These are phyloP conservation scores for Microsporum canis DNA, from an alignment of 2,329 filamentous ascomycete species.

Conservation along the genomic window DNA sequence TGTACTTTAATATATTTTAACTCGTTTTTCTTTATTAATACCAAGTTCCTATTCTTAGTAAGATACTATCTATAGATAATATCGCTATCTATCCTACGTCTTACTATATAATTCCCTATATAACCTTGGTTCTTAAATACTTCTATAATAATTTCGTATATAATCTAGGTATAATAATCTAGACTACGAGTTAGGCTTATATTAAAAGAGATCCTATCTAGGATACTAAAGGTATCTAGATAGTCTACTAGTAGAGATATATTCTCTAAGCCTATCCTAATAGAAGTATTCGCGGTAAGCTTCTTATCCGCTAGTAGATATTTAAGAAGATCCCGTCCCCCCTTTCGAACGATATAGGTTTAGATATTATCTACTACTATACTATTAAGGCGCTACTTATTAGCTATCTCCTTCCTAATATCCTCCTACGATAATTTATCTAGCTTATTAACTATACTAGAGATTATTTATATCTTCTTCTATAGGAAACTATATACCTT, in stretches of 20 bases:
- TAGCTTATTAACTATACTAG: slow-evolving; percentile 87
- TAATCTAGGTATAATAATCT: slow-evolving; percentile 86
- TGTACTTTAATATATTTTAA: no score
- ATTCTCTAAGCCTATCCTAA: slow-evolving; percentile 69
- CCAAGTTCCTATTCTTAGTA: no score
- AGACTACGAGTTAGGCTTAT: slow-evolving; percentile 79
- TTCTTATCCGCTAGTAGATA: slow-evolving; percentile 56
- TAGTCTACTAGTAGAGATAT: slow-evolving; percentile 73
- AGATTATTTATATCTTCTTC: slow-evolving; percentile 80
- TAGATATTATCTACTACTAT: slow-evolving; percentile 79
- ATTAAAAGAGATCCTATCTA: slow-evolving; percentile 73
- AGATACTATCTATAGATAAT: no score
- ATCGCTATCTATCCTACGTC: no score
- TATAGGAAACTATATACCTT: slow-evolving; percentile 77
- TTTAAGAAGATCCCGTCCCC: slow-evolving; percentile 61
- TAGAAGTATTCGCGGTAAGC: slow-evolving; percentile 58
- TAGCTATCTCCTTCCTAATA: slow-evolving; percentile 83
- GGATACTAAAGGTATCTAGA: slow-evolving; percentile 62
- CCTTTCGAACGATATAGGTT: slow-evolving; percentile 68
- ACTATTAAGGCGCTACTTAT: slow-evolving; percentile 70
- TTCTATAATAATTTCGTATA: slow-evolving; percentile 80
- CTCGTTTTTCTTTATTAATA: no score
- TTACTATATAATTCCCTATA: no score
- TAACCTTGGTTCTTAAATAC: no score
- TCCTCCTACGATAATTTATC: slow-evolving; percentile 88